Conservation (phyloP, 2,329 filamentous ascomycete species). For the Nakataea oryzae region DNA sequence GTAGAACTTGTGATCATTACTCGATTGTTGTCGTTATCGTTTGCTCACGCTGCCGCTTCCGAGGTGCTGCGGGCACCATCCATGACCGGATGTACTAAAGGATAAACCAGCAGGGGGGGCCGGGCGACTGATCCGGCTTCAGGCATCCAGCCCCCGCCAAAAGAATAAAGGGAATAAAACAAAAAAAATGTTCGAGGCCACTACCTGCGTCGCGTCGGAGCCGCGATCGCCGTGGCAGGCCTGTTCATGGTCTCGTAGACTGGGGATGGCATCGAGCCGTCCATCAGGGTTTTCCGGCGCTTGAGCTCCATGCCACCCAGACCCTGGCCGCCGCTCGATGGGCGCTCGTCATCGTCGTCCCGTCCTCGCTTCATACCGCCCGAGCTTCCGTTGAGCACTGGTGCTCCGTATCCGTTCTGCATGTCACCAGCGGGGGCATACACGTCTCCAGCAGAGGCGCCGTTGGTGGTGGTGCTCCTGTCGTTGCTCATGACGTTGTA, state of each 20-base stretch:
- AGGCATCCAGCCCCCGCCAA: not conserved
- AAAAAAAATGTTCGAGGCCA: not conserved
- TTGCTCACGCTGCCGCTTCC: not conserved
- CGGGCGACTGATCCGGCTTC: not conserved
- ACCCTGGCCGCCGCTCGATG: slow-evolving; percentile 13
- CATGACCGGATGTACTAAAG: not conserved
- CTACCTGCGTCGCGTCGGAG: slow-evolving; percentile 9
- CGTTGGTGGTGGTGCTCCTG: slow-evolving; percentile 49
- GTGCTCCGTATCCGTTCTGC: slow-evolving; percentile 52
- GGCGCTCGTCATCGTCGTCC: slow-evolving; percentile 31
- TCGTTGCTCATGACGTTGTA: slow-evolving; percentile 87
- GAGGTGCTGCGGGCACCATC: not conserved
- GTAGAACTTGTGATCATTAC: not conserved
- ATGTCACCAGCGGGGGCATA: slow-evolving; percentile 60
- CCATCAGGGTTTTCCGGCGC: slow-evolving; percentile 23
- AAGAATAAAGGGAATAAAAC: not conserved
- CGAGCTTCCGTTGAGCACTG: slow-evolving; percentile 55
- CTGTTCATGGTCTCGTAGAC: slow-evolving; percentile 17
- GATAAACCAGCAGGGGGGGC: not conserved
- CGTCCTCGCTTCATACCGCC: slow-evolving; percentile 27
- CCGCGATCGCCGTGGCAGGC: slow-evolving; percentile 15
- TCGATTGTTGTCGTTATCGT: not conserved
- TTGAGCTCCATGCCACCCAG: slow-evolving; percentile 17
- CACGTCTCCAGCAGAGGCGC: slow-evolving; percentile 54
- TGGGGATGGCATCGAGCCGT: slow-evolving; percentile 18